Conservation (phyloP, 345 rosid species). For the Murraya paniculata region DNA sequence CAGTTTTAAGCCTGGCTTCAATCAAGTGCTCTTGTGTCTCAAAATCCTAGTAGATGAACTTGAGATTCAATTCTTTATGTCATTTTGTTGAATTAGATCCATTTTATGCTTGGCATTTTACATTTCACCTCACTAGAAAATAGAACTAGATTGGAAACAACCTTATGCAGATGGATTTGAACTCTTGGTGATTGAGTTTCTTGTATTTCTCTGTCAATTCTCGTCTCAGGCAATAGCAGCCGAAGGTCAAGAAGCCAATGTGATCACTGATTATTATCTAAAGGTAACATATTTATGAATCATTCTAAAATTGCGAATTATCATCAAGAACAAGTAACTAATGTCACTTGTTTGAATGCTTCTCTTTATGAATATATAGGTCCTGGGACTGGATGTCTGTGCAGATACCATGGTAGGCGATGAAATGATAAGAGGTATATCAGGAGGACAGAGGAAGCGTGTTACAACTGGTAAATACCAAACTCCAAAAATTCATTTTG, state of each 20-base stretch:
- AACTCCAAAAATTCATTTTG: not conserved
- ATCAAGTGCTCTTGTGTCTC: not conserved
- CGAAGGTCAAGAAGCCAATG: constrained; percentile 48
- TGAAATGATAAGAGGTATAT: constrained; percentile 61
- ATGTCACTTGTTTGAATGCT: not conserved
- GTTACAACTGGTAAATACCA: constrained; percentile 55
- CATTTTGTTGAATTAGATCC: not conserved
- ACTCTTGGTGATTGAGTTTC: not conserved
- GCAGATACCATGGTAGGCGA: constrained; percentile 66
- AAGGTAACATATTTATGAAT: constrained; percentile 34
- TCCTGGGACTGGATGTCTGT: constrained; percentile 59
- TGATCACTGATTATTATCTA: constrained; percentile 50
- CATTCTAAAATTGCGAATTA: not conserved
- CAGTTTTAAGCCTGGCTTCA: not conserved
- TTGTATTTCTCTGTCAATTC: constrained; percentile 9
- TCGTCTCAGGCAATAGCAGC: constrained; percentile 42
- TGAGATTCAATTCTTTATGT: not conserved
- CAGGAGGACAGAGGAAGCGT: constrained; percentile 72
- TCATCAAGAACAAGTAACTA: not conserved
- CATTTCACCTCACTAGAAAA: not conserved
- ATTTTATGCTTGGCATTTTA: not conserved
- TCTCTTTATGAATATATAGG: constrained; percentile 25
- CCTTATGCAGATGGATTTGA: not conserved
- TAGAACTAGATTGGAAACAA: not conserved
- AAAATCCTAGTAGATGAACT: no score